These are phyloP conservation scores for Calonectria montana DNA, from an alignment of 2,329 filamentous ascomycete genomes.

Conservation along the genomic window DNA sequence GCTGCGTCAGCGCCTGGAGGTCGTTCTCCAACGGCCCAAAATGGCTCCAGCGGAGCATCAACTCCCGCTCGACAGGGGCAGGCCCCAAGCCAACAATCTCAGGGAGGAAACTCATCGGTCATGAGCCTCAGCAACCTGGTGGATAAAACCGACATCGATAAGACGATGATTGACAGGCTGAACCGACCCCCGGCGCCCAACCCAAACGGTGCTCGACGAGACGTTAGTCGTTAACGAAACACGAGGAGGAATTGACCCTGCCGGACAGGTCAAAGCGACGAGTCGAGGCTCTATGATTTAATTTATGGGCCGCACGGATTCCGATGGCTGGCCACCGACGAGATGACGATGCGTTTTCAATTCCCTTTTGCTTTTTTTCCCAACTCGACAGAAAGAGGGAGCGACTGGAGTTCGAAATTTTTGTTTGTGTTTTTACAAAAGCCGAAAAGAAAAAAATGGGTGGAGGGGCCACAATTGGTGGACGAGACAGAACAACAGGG, in stretches of 20 bases:
- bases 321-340: constrained; percentile 26
- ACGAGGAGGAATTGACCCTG: constrained; percentile 36
- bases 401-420: constrained; percentile 30
- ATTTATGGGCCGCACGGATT: constrained; percentile 21
- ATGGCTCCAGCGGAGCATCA: constrained; percentile 51
- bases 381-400: constrained; percentile 33
- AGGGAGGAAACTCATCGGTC: constrained; percentile 51
- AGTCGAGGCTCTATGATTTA: constrained; percentile 24
- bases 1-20: constrained; percentile 43
- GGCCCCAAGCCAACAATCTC: constrained; percentile 30
- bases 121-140: constrained; percentile 66
- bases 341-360: constrained; percentile 34
- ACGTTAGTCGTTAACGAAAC: constrained; percentile 35
- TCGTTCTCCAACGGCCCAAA: constrained; percentile 52
- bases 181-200: constrained; percentile 49
- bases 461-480: constrained; percentile 23
- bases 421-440: neutral
- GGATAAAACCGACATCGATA: constrained; percentile 65
- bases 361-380: constrained; percentile 30
- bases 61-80: constrained; percentile 47
- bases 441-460: constrained; percentile 24
- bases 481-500: constrained; percentile 38
- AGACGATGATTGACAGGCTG: constrained; percentile 64
- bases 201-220: constrained; percentile 31
- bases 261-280: constrained; percentile 41